Percentiles rank a stretch among this genome's conserved stretches.
Evolutionary conservation across 495 filamentous ascomycete genomes (phyloP).

Genomic region (Penicillium canescens): DNA sequence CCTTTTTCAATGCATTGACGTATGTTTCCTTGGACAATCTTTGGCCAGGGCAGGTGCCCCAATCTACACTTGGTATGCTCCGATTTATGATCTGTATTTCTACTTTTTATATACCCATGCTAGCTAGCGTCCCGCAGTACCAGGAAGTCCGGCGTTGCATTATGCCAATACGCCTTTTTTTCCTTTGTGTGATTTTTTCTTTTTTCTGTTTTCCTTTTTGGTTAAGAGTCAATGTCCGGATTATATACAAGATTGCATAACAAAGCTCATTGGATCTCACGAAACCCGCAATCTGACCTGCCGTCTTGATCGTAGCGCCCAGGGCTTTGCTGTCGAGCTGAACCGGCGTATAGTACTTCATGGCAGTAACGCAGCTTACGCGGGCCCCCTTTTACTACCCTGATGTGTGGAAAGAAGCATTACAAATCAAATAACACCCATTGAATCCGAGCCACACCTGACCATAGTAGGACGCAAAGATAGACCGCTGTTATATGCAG

Average conservation of each 20-base stretch:
- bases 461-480: neutral
- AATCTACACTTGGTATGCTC: constrained; percentile 16
- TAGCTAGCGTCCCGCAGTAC: constrained; percentile 20
- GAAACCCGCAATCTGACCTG: neutral
- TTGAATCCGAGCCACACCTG: constrained; percentile 7
- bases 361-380: neutral
- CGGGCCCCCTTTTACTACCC: neutral
- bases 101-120: constrained; percentile 25
- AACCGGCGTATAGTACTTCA: neutral
- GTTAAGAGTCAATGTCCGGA: neutral
- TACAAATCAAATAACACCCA: constrained; percentile 2
- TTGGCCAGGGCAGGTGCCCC: neutral
- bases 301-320: neutral
- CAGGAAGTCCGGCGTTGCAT: constrained; percentile 21
- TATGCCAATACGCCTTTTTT: constrained; percentile 1
- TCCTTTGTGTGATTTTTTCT: neutral
- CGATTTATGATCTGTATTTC: constrained; percentile 15
- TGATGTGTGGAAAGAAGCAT: too few species aligned
- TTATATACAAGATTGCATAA: neutral
- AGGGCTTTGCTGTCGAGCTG: neutral
- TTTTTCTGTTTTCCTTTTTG: too few species aligned
- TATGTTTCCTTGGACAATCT: constrained; percentile 5
- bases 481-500: neutral
- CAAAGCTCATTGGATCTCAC: neutral
- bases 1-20: constrained; percentile 1